Evolutionary conservation across 805 yeast species (phyloP), one percentile per base, ranked within the genome.

Genomic region (Maudiozyma turicensis): DNA sequence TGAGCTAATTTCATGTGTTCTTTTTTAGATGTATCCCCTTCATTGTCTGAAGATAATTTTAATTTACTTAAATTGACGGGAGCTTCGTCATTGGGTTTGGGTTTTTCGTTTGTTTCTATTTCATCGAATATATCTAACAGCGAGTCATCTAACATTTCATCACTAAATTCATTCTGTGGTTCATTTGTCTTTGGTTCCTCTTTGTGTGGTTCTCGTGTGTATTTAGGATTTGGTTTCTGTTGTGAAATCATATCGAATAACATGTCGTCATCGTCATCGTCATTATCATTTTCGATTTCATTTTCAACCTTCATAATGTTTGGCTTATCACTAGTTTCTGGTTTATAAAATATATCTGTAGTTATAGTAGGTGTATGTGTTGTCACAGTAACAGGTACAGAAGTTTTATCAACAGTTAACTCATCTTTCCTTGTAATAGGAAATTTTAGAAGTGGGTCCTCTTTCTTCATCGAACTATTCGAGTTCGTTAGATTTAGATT

Each of bases 1-100:
- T 69, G 66, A 0, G 82, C 74, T 10, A 51, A 39, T 15, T 54
- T 51, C 5, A 49, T 53, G 40, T 52, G 54, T 13, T 35, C 38
- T 9, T 11, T 13, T 5, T n/a, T 35, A 7, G 15, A n/a, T 35
- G 13, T 35, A 35, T n/a, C 14, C 15, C 13, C 14, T 8, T 35
- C 38, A n/a, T 15, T 13, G 14, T 35, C 14, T 9, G 38, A 15
- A 8, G 13, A n/a, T 7, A 5, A 5, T n/a, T 8, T 13, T 20
- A 20, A 20, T 20, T 20, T 20, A 20, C 26, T 20, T 20, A 20
- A 20, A 20, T 20, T 20, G 26, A 20, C 26, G 26, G 26, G 26
- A 20, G 26, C 26, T 20, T 20, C 26, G 26, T 20, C 26, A 20
- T 20, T 20, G 26, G 26, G 26, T 20, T 20, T 20, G 2, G 26